Evolutionary conservation across 2,329 filamentous ascomycete genomes (phyloP).

Genomic region (Ophiocordyceps unilateralis): DNA sequence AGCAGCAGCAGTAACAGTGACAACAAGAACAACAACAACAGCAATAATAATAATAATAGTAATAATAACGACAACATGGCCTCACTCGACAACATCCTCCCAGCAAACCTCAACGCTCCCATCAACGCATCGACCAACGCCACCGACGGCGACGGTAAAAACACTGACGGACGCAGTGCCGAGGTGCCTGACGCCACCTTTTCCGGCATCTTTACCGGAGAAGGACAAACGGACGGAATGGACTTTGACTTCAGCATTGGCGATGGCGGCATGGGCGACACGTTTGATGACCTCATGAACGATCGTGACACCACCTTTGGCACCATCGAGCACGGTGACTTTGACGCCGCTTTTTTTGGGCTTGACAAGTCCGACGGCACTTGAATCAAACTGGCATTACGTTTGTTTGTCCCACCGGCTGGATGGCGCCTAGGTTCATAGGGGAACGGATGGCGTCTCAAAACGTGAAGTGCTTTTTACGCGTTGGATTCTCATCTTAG

Average conservation of each 20-base stretch:
- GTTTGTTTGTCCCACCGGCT: no score
- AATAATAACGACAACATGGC: conserved; percentile 5
- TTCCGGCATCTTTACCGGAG: conserved; percentile 31
- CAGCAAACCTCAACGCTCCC: conserved; percentile 8
- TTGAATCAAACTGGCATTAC: conserved; percentile 1
- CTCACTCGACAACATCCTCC: conserved; percentile 13
- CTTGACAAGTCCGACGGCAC: conserved; percentile 12
- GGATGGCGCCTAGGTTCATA: not conserved
- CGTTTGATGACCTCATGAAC: conserved; percentile 33
- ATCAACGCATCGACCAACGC: not conserved
- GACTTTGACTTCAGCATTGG: conserved; percentile 14
- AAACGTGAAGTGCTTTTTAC: no score
- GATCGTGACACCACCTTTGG: conserved; percentile 23
- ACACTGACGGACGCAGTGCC: conserved; percentile 11
- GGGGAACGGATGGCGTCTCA: no score
- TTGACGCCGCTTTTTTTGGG: conserved; percentile 29
- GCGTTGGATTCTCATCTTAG: no score
- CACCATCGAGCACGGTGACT: conserved; percentile 25
- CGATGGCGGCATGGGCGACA: conserved; percentile 14
- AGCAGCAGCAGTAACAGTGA: not conserved
- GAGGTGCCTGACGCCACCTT: conserved; percentile 14
- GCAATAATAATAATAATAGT: not conserved
- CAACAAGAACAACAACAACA: conserved; percentile 1
- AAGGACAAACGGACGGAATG: conserved; percentile 21
- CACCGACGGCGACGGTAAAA: conserved; percentile 3